These are phyloP conservation scores for Botrytis paeoniae DNA, from an alignment of 2,329 filamentous ascomycete species.

Conservation along the genomic window DNA sequence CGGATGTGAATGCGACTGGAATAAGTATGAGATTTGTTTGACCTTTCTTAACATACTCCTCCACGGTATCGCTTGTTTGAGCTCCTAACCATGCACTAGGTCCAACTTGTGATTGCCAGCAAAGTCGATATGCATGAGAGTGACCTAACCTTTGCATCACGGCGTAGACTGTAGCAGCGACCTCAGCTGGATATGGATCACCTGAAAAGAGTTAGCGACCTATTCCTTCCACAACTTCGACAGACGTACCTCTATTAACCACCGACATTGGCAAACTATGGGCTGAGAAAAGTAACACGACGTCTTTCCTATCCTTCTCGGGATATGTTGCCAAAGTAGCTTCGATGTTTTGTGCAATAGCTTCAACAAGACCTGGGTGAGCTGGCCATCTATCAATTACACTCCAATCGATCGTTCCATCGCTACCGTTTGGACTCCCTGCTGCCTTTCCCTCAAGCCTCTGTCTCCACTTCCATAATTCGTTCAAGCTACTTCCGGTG, in stretches of 20 bases:
- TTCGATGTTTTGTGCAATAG: slow-evolving; percentile 90
- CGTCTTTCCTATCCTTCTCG: slow-evolving; percentile 71
- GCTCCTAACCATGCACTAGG: slow-evolving; percentile 93
- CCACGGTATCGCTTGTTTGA: slow-evolving; percentile 84
- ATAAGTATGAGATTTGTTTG: slow-evolving; percentile 89
- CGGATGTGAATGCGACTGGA: slow-evolving; percentile 96
- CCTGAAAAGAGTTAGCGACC: slow-evolving; percentile 46
- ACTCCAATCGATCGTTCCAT: slow-evolving; percentile 85
- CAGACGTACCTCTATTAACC: slow-evolving; percentile 73
- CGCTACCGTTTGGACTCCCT: slow-evolving; percentile 40
- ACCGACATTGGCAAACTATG: slow-evolving; percentile 97
- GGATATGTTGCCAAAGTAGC: slow-evolving; percentile 81
- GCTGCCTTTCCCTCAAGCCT: slow-evolving; percentile 74
- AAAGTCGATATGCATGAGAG: slow-evolving; percentile 86
- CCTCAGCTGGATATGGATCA: slow-evolving; percentile 92
- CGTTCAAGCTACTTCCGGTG: slow-evolving; percentile 92
- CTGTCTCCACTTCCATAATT: slow-evolving; percentile 96
- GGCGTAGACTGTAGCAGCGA: slow-evolving; percentile 91
- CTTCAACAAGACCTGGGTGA: slow-evolving; percentile 86
- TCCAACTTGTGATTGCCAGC: slow-evolving; percentile 98
- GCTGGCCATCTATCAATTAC: slow-evolving; percentile 97
- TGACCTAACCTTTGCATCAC: slow-evolving; percentile 92
- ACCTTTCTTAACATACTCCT: slow-evolving; percentile 84
- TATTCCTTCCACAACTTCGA: background rate
- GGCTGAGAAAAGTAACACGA: slow-evolving; percentile 88